phyloP scores from a whole-genome alignment of 1,139 yeast genomes.

The Yamadazyma friedrichii region DNA sequence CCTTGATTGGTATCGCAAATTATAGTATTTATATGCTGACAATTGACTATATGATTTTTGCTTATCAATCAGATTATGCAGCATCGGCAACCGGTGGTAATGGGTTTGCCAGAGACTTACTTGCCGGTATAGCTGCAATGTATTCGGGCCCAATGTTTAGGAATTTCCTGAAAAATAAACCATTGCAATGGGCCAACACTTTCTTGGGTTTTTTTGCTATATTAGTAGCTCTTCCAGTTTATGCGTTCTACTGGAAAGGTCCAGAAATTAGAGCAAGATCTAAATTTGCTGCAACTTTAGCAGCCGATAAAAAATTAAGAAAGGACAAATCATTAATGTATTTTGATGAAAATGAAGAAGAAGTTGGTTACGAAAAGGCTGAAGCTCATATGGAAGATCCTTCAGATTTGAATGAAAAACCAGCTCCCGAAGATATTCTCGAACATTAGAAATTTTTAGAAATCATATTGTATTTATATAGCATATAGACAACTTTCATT shows the following conservation, averaged over 20 bases:
- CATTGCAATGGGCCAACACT: conserved; percentile 36
- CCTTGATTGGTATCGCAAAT: conserved; percentile 35
- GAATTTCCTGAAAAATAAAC: conserved; percentile 25
- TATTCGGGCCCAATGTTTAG: conserved; percentile 33
- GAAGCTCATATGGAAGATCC: background rate
- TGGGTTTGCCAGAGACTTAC: conserved; percentile 38
- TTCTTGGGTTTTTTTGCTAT: conserved; percentile 32
- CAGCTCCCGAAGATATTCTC: conserved; percentile 4
- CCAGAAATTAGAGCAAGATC: conserved; percentile 24
- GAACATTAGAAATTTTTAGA: background rate
- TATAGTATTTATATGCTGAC: conserved; percentile 38
- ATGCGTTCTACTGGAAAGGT: conserved; percentile 30
- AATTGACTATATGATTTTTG: conserved; percentile 37
- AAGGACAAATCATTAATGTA: conserved; percentile 13
- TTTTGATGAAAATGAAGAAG: conserved; percentile 13
- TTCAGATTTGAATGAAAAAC: background rate
- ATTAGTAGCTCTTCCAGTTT: conserved; percentile 26
- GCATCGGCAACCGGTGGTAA: conserved; percentile 43
- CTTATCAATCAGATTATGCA: conserved; percentile 35
- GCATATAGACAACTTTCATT: background rate
- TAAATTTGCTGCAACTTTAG: conserved; percentile 29
- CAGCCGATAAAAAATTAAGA: conserved; percentile 23
- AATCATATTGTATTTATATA: background rate
- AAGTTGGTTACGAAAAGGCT: conserved; percentile 12
- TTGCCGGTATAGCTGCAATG: conserved; percentile 37